These are phyloP conservation scores for Suzukiozyma palmioleophila DNA, from an alignment of 1,139 yeast species.

Conservation along the genomic window DNA sequence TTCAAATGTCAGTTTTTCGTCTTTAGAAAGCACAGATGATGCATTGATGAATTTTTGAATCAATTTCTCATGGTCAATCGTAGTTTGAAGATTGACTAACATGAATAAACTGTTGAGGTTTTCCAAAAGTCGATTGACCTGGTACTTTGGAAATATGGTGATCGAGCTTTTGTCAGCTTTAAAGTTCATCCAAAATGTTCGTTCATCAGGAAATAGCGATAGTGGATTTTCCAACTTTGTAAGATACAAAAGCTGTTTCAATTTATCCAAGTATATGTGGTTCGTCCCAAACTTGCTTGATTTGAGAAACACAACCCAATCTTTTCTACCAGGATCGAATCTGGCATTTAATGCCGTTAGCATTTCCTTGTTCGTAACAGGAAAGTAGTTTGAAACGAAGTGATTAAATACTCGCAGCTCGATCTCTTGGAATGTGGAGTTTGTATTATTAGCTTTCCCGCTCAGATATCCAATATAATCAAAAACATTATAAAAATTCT, in stretches of 20 bases:
- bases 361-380: slow-evolving; percentile 11
- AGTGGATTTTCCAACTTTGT: slow-evolving; percentile 33
- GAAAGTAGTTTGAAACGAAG: slow-evolving; percentile 25
- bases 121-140: slow-evolving; percentile 46
- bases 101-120: slow-evolving; percentile 45
- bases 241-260: slow-evolving; percentile 31
- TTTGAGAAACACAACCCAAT: slow-evolving; percentile 31
- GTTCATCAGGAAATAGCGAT: slow-evolving; percentile 35
- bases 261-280: slow-evolving; percentile 33
- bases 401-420: slow-evolving; percentile 42
- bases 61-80: slow-evolving; percentile 21
- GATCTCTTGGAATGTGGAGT: slow-evolving; percentile 30
- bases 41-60: slow-evolving; percentile 39
- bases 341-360: slow-evolving; percentile 33
- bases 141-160: slow-evolving; percentile 30
- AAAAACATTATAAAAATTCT: slow-evolving; percentile 39
- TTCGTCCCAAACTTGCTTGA: slow-evolving; percentile 14
- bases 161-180: slow-evolving; percentile 22
- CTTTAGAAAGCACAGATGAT: slow-evolving; percentile 1
- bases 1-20: slow-evolving; percentile 28
- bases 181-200: slow-evolving; percentile 36
- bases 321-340: slow-evolving; percentile 26
- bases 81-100: slow-evolving; percentile 27
- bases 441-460: slow-evolving; percentile 23
- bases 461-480: slow-evolving; percentile 38